A percentile compares a stretch with the other conserved stretches of the same genome.
These are phyloP conservation scores for Potentilla sterilis DNA, from an alignment of 306 rosid genomes.

Conservation along the genomic window DNA sequence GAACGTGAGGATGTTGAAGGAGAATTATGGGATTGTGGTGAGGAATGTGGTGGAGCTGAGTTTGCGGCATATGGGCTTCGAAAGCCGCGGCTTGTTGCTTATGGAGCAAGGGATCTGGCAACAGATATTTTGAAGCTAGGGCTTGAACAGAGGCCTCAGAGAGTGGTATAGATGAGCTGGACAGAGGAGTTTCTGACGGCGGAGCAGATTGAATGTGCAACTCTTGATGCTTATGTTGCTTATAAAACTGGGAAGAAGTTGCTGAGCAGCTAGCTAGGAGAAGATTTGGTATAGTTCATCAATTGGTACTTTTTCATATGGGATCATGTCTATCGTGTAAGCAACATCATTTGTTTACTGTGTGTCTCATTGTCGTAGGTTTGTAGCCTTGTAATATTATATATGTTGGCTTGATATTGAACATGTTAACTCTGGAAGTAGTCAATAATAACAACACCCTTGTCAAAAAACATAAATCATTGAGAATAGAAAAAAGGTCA, in stretches of 20 bases:
- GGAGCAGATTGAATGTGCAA: conserved; percentile 12
- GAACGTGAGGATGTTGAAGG: not conserved
- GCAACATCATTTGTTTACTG: too few relatives aligned
- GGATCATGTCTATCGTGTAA: too few relatives aligned
- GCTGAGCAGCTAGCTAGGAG: not conserved
- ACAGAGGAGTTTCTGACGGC: not conserved
- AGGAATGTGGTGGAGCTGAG: conserved; percentile 15
- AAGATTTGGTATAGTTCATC: not conserved
- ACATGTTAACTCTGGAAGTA: too few relatives aligned
- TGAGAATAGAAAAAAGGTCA: too few relatives aligned
- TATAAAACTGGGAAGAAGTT: conserved; percentile 14
- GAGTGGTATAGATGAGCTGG: conserved; percentile 1
- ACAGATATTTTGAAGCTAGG: conserved; percentile 4
- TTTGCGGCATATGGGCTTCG: conserved; percentile 1
- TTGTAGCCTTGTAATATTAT: too few relatives aligned
- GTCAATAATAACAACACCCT: too few relatives aligned
- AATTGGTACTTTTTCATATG: too few relatives aligned
- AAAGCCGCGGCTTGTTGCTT: not conserved
- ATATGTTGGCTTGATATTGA: too few relatives aligned
- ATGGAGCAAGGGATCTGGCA: conserved; percentile 1
- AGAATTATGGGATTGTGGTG: not conserved
- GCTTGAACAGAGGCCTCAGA: conserved; percentile 9
- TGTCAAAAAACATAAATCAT: too few relatives aligned
- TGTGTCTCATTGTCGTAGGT: too few relatives aligned
- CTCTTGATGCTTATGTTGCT: not conserved